Conservation (phyloP, 345 rosid genomes). For the Aurinia saxatilis region DNA sequence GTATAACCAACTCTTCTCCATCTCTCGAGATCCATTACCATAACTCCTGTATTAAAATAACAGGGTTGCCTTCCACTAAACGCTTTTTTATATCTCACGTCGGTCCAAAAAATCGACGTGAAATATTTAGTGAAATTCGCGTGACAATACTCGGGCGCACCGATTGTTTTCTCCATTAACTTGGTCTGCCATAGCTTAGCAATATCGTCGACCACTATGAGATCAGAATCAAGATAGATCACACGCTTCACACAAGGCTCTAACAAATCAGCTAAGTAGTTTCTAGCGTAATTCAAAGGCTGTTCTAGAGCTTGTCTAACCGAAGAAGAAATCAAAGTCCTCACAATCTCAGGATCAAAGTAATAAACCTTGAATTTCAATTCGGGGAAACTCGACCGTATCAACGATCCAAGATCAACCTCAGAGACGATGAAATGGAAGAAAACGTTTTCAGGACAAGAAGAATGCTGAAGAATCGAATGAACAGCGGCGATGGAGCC, state of each 20-base stretch:
- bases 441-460: slow-evolving; percentile 80
- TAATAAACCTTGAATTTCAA: slow-evolving; percentile 80
- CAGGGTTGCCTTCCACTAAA: slow-evolving; percentile 64
- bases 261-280: slow-evolving; percentile 70
- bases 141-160: slow-evolving; percentile 96
- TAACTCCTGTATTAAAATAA: slow-evolving; percentile 88
- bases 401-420: slow-evolving; percentile 50
- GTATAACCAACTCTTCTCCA: slow-evolving; percentile 80
- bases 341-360: slow-evolving; percentile 75
- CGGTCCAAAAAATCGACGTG: slow-evolving; percentile 68
- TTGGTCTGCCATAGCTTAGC: slow-evolving; percentile 66
- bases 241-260: slow-evolving; percentile 86
- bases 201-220: slow-evolving; percentile 80
- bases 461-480: slow-evolving; percentile 66
- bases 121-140: slow-evolving; percentile 91
- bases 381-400: slow-evolving; percentile 74
- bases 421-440: slow-evolving; percentile 90
- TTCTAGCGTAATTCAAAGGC: slow-evolving; percentile 90
- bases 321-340: slow-evolving; percentile 70
- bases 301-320: slow-evolving; percentile 93
- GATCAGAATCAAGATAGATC: slow-evolving; percentile 87
- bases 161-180: slow-evolving; percentile 65
- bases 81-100: slow-evolving; percentile 9
- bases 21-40: slow-evolving; percentile 89
- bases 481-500: slow-evolving; percentile 97